Evolutionary conservation across 2,329 filamentous ascomycete genomes (phyloP).

Genomic region (Claviceps digitariae): DNA sequence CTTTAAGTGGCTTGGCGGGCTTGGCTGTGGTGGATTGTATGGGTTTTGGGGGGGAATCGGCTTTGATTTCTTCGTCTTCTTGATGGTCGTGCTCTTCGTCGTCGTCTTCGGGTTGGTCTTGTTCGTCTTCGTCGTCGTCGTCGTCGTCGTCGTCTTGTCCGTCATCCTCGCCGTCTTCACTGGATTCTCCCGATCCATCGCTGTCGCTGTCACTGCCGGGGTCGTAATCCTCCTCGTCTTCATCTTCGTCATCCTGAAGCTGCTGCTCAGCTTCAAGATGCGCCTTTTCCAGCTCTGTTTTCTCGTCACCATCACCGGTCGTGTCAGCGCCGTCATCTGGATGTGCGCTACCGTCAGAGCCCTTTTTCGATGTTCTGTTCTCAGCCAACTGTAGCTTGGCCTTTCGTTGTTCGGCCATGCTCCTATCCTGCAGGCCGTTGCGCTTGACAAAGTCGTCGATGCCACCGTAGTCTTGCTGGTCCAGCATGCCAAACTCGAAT

Average conservation of each 20-base stretch:
- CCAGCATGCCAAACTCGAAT: conserved; percentile 55
- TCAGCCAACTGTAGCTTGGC: conserved; percentile 50
- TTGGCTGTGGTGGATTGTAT: conserved; percentile 5
- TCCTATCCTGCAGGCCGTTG: conserved; percentile 50
- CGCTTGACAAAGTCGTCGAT: conserved; percentile 52
- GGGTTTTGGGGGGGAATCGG: conserved; percentile 2
- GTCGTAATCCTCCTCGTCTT: conserved; percentile 54
- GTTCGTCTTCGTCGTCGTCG: conserved; percentile 25
- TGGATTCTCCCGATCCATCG: conserved; percentile 38
- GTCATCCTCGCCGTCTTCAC: conserved; percentile 39
- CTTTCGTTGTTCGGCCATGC: conserved; percentile 54
- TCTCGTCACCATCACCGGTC: conserved; percentile 18
- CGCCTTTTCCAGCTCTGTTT: conserved; percentile 36
- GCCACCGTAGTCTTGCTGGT: conserved; percentile 52
- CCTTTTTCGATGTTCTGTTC: conserved; percentile 38
- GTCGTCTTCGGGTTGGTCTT: conserved; percentile 19
- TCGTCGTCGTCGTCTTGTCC: conserved; percentile 32
- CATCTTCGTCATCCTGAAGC: conserved; percentile 47
- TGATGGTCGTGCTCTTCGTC: conserved; percentile 13
- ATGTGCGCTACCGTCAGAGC: conserved; percentile 25
- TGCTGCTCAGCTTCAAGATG: conserved; percentile 37
- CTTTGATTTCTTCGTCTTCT: conserved; percentile 8
- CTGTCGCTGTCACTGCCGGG: conserved; percentile 47
- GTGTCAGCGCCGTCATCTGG: conserved; percentile 14
- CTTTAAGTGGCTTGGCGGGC: conserved; percentile 6